Evolutionary conservation across 1,139 yeast species (phyloP), one percentile per base, ranked within the genome.

Genomic region (Debaryomycetaceae sp.): DNA sequence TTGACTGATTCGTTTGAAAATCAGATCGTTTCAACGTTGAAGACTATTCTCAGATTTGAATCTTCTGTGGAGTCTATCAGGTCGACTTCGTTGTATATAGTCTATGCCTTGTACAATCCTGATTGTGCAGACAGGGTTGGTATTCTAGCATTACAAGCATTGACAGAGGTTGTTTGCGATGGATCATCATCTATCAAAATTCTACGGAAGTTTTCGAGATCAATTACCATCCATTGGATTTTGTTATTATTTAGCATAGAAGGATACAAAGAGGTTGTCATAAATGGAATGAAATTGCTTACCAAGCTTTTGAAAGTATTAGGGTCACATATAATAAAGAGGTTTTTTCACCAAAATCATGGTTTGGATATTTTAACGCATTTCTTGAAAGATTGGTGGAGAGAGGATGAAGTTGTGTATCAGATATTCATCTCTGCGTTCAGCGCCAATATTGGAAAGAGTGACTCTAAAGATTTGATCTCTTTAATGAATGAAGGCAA

Each of bases 141-240:
- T 1, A 44, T 62, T 0, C 48, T 59, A 9, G 60, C 62, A 2
- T 57, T 72, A 23, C 53, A 57, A 37, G 53, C 66, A 1, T 54
- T 72, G 34, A 68, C 75, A 1, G 62, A 62, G 7, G 60, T 62
- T 14, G 42, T 65, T 27, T 67, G 76, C 51, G 69, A 66, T 41
- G 45, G 63, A 2, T 58, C 54, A 7, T 62, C 72, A 0, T 62
- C 70, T 0, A 61, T 69, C 13, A 72, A 69, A 42, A 58, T 66
- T 6, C 55, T 74, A 42, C 69, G 75, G 53, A 78, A 76, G 50
- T 68, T 84, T 38, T 73, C 83, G 9, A 70, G 81, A 40, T 71
- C 85, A 0, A 72, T 85, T 6, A 78, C 87, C 0, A 72, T 82
- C 4, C 85, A 84, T 57, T 83, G 90, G 85, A 66, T 83, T 1